phyloP scores from a whole-genome alignment of 1,139 yeast species.

The Suhomyces maxii region DNA sequence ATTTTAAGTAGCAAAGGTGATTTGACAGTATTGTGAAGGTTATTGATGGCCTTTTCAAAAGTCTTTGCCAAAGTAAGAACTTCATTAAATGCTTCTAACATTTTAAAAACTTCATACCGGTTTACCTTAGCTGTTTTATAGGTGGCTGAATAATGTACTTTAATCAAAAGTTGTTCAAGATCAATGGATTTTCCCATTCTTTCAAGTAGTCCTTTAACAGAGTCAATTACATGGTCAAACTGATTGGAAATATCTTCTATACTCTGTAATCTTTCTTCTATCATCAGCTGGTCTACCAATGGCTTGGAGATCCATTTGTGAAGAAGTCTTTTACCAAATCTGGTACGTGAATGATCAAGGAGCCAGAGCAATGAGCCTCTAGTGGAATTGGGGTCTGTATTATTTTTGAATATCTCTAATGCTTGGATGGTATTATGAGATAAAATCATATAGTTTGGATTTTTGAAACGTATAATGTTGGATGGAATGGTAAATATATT shows the following conservation, averaged over 20 bases:
- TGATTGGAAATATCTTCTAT: conserved; percentile 55
- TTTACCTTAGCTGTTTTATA: conserved; percentile 46
- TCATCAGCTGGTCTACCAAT: conserved; percentile 49
- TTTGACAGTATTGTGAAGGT: conserved; percentile 12
- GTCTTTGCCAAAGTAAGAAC: conserved; percentile 27
- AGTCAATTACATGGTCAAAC: conserved; percentile 53
- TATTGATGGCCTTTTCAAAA: conserved; percentile 25
- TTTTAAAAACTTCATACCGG: conserved; percentile 63
- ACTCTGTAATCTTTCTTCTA: conserved; percentile 63
- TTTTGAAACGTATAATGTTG: conserved; percentile 53
- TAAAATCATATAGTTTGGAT: conserved; percentile 60
- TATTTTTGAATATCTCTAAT: conserved; percentile 71
- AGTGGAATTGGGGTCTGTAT: conserved; percentile 49
- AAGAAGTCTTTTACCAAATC: conserved; percentile 69
- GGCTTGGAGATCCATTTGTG: conserved; percentile 78
- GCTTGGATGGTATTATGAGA: conserved; percentile 68
- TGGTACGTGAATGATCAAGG: conserved; percentile 75
- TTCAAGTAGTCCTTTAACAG: conserved; percentile 44
- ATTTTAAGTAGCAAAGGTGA: conserved; percentile 28
- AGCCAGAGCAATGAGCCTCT: conserved; percentile 78
- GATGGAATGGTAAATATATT: conserved; percentile 54
- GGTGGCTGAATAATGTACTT: conserved; percentile 58
- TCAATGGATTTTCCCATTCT: conserved; percentile 45
- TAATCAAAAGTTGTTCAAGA: conserved; percentile 64
- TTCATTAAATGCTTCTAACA: conserved; percentile 53